Evolutionary conservation across 176 grass and related monocot species (phyloP).

Genomic region (Tillandsia fasciculata): DNA sequence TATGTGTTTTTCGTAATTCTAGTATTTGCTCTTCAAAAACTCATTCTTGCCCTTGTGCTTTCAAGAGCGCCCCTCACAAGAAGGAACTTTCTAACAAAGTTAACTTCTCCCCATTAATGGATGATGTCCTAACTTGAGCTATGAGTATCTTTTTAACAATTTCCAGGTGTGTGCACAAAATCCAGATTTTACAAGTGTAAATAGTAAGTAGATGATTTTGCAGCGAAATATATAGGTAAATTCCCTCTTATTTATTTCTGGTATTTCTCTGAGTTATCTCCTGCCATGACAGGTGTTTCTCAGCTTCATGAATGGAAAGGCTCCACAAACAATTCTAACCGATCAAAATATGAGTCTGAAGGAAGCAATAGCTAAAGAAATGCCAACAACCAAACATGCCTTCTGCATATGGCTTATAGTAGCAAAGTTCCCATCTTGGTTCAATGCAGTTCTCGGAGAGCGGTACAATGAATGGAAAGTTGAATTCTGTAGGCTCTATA

Average conservation of each 20-base stretch:
- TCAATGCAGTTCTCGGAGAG: constrained; percentile 44
- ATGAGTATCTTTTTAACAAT: too few species aligned
- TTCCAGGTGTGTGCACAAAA: neutral
- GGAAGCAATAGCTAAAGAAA: constrained; percentile 53
- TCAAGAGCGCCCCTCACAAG: too few species aligned
- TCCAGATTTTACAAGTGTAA: too few species aligned
- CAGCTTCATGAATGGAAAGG: constrained; percentile 64
- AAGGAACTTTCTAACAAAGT: too few species aligned
- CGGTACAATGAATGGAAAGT: constrained; percentile 42
- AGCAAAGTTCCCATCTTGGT: constrained; percentile 51
- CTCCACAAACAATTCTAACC: constrained; percentile 53
- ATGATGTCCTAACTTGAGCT: too few species aligned
- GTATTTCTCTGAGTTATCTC: constrained; percentile 16
- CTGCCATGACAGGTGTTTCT: constrained; percentile 55
- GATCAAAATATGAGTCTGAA: constrained; percentile 50
- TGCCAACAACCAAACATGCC: constrained; percentile 57
- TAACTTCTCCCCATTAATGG: too few species aligned
- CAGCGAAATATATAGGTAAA: neutral
- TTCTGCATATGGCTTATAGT: constrained; percentile 44
- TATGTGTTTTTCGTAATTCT: too few species aligned
- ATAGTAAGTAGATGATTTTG: too few species aligned
- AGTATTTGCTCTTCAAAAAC: too few species aligned
- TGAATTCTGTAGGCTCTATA: constrained; percentile 47
- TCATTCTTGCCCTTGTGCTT: too few species aligned
- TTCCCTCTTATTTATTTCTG: neutral